These are phyloP conservation scores for Solanum paucissectum DNA, from an alignment of 257 asterid species.

Conservation along the genomic window DNA sequence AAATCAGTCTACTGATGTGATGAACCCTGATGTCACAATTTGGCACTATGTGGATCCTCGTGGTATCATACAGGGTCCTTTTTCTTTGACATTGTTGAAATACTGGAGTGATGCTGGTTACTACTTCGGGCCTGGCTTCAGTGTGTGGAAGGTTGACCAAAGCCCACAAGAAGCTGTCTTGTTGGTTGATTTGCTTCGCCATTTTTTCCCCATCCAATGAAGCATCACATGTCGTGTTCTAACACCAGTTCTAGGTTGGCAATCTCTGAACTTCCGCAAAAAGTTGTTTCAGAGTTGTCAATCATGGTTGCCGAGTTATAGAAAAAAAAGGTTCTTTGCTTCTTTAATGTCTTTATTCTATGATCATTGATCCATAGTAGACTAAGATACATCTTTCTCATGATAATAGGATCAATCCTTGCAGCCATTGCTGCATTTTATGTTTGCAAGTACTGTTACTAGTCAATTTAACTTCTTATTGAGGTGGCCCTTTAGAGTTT, in stretches of 20 bases:
- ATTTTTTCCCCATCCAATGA: neutral
- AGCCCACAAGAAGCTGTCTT: conserved; percentile 21
- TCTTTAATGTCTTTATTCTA: neutral
- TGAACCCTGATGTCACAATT: neutral
- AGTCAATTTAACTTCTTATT: neutral
- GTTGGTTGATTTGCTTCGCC: conserved; percentile 32
- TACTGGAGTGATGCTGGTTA: conserved; percentile 39
- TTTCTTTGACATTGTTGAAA: conserved; percentile 27
- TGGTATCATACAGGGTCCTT: conserved; percentile 63
- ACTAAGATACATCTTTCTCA: neutral
- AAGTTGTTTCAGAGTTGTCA: neutral
- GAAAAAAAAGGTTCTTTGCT: neutral
- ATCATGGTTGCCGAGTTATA: neutral
- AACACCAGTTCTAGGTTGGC: neutral
- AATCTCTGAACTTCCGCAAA: neutral
- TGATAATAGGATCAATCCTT: neutral
- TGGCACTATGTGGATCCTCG: conserved; percentile 72
- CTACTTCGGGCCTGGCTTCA: conserved; percentile 42
- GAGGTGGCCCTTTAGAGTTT: neutral
- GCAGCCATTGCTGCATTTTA: neutral
- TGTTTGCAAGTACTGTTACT: neutral
- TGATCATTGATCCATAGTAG: neutral
- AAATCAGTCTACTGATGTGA: neutral
- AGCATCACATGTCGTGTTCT: neutral
- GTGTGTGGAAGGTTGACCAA: conserved; percentile 48